phyloP scores from a whole-genome alignment of 2,329 filamentous ascomycete species.

The Neonectria punicea region DNA sequence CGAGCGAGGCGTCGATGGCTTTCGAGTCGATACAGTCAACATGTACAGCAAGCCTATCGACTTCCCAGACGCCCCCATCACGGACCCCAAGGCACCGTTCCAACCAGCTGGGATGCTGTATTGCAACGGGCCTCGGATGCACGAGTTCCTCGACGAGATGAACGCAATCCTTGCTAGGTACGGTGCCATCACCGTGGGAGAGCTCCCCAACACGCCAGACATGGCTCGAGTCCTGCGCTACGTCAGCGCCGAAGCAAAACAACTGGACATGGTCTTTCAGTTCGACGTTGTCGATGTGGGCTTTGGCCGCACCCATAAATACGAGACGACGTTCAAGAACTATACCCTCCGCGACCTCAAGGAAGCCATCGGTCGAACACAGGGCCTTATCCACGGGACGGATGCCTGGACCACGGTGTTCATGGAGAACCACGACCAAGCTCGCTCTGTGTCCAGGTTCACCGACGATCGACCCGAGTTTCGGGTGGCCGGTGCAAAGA shows the following conservation, averaged over 20 bases:
- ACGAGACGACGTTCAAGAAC: constrained; percentile 58
- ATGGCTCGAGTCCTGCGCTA: constrained; percentile 67
- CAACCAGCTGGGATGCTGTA: constrained; percentile 68
- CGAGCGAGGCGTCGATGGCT: constrained; percentile 76
- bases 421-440: constrained; percentile 74
- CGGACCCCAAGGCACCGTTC: constrained; percentile 55
- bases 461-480: constrained; percentile 60
- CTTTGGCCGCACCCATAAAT: constrained; percentile 60
- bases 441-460: constrained; percentile 66
- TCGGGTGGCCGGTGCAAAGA: constrained; percentile 63
- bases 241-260: constrained; percentile 65
- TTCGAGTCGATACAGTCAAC: constrained; percentile 81
- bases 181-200: constrained; percentile 76
- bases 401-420: constrained; percentile 73
- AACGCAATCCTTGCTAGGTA: constrained; percentile 68
- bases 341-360: constrained; percentile 62
- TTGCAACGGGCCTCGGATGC: constrained; percentile 75
- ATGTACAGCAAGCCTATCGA: constrained; percentile 73
- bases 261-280: constrained; percentile 77
- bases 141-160: constrained; percentile 76
- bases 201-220: constrained; percentile 72
- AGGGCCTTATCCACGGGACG: constrained; percentile 61
- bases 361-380: constrained; percentile 58
- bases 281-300: constrained; percentile 73
- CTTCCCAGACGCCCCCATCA: constrained; percentile 68